Base-by-base conservation (phyloP, 1,284 basidiomycete species). In the Caloboletus inedulis region DNA sequence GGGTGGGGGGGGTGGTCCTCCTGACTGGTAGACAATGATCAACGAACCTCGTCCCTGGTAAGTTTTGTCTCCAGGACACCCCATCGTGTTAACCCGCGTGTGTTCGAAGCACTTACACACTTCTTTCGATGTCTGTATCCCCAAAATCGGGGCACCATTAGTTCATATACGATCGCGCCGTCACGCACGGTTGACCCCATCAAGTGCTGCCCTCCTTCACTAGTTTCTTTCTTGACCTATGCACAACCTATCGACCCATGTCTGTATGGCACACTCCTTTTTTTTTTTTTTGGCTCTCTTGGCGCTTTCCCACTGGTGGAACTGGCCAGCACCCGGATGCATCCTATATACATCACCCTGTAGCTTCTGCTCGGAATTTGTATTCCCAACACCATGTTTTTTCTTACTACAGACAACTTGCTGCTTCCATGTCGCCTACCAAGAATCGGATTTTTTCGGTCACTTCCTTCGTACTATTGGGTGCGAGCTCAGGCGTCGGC, bases 1-100 rank as follows among this genome's bases (percentile, higher is more conserved):
- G 14, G n/a, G 35, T 1, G 51, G 62, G 7, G 52, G 51, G 1
- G 34, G 46, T n/a, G 37, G 52, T 10, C 43, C 53, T 35, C 63
- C 64, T 12, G 64, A 66, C 63, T 66, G 64, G 64, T 66, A 60
- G 47, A 40, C 45, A 12, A 25, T n/a, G n/a, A 45, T 37, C 9
- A 29, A 35, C n/a, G 39, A 43, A n/a, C 21, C 29, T 40, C 36
- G 29, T 18, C 30, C n/a, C 37, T 37, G 27, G 62, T 65, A 45
- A 54, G 64, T 9, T 14, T 31, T 21, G 36, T 46, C 47, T 39
- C 33, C 16, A 37, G 34, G 29, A 21, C 47, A 25, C 39, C 13
- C 16, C 7, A 18, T 42, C 10, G 43, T 37, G 35, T 48, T 61
- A 14, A 61, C 47, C 16, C 30, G 29, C 42, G 35, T 35, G 39